Evolutionary conservation across 371 early-diverging fungal species (phyloP), one percentile per base, ranked within the genome.

Genomic region (Parasitella parasitica): DNA sequence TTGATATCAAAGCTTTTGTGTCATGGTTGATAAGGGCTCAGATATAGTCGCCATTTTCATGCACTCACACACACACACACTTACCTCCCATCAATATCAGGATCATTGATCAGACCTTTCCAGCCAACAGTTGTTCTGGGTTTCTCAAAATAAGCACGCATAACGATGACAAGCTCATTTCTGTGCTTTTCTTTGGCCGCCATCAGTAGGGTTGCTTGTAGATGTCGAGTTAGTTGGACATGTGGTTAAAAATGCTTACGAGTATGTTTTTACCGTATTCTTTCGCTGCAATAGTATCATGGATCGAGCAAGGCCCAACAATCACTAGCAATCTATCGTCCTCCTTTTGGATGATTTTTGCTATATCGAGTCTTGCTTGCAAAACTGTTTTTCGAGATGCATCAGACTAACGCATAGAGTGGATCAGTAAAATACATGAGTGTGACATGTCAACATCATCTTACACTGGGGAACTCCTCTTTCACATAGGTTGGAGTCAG

Each of bases 241-340:
- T n/a, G n/a, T n/a, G n/a, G n/a, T n/a, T n/a, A n/a, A n/a, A 32
- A 4, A 32, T 32, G 4, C 32, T 32, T 32, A 32, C 11, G 8
- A 32, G 11, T n/a, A n/a, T n/a, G n/a, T n/a, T n/a, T 32, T 66
- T 68, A 71, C 77, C 70, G 69, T 97, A 97, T 72, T 94, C 94
- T 39, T 89, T 71, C 8, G 95, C 97, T 15, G 94, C 92, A 52
- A 86, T 72, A 43, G 87, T 83, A 67, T 95, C 94, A 69, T 96
- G 97, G 50, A 96, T 94, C n/a, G 94, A 94, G 79, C 97, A 97
- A 15, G 97, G 97, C 7, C 97, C 97, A 12, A 95, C 93, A 69
- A 97, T 84, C 27, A 95, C 85, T 28, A 95, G 67, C 2, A 95
- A 63, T 20, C 94, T 80, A 75, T 96, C 97, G 64, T 94, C 95